Evolutionary conservation across 768 basidiomycete genomes (phyloP), one percentile per base, ranked within the genome.

Genomic region (Wakefieldia striispora): DNA sequence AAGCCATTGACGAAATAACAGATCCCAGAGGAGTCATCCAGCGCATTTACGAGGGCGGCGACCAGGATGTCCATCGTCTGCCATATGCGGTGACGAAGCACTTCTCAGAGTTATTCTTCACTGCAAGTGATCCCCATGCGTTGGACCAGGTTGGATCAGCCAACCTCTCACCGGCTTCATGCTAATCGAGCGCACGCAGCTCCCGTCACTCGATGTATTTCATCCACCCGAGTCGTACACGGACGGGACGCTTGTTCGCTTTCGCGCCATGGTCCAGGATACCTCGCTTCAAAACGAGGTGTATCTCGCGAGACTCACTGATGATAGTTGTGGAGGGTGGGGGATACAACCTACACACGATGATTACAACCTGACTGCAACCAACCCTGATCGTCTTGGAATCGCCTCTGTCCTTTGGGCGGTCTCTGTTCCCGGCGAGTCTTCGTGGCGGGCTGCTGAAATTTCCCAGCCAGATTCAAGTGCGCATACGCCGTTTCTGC

Each of bases 191-290:
- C 23, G 7, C 47, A 6, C 38, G 24, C 45, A 89, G 83, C 84
- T 91, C 41, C 82, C 86, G 0, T 55, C 68, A 7, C 74, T 90
- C 29, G 70, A 75, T 61, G 60, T 76, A 11, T 56, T 60, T 5
- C 58, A 67, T 44, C 79, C 84, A 11, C 81, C 82, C 33, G 72
- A 77, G 23, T 68, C 69, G 3, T 75, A 81, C 57, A 61, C 63
- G 10, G 70, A 75, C 51, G 72, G 82, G n/a, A 68, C 80, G 0
- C 75, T 91, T 4, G 86, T 92, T 3, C 73, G 78, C 17, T 91
- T 91, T 64, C 77, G 80, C 27, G 84, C 78, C 21, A 88, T 91
- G 85, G 74, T 91, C 26, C 91, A 93, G 64, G 90, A 91, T 61
- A 90, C 88, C 2, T 88, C 88, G 3, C 62, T 78, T 16, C 81